phyloP scores from a whole-genome alignment of 257 asterid species.

The Eustoma russellianum region DNA sequence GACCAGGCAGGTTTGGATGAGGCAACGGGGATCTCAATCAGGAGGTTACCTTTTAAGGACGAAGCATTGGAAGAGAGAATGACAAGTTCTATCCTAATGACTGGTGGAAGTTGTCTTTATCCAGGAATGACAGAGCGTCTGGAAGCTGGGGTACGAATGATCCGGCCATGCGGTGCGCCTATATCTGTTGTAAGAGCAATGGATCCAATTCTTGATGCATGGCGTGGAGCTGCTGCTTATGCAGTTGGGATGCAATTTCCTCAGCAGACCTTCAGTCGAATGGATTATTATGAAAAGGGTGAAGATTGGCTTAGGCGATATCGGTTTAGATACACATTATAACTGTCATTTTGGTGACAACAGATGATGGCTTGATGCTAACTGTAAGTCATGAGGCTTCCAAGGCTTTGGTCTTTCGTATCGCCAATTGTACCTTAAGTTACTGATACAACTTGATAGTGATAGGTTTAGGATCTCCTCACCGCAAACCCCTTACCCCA shows the following conservation, averaged over 20 bases:
- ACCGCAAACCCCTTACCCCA: too few species aligned
- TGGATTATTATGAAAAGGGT: conserved; percentile 89
- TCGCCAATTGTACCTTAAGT: too few species aligned
- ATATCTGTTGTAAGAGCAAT: conserved; percentile 51
- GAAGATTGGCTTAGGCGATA: conserved; percentile 78
- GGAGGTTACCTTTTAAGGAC: conserved; percentile 47
- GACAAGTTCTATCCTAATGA: conserved; percentile 66
- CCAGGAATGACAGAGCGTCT: conserved; percentile 77
- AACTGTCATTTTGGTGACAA: conserved; percentile 9
- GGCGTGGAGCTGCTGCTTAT: conserved; percentile 90
- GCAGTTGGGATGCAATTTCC: conserved; percentile 53
- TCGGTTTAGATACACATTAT: conserved; percentile 45
- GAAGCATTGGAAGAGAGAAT: conserved; percentile 43
- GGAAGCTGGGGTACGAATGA: conserved; percentile 75
- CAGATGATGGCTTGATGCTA: neutral
- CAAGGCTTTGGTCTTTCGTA: too few species aligned
- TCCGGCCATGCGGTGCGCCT: conserved; percentile 71
- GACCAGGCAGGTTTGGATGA: conserved; percentile 94
- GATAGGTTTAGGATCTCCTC: too few species aligned
- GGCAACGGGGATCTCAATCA: conserved; percentile 60
- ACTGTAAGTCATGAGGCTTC: too few species aligned
- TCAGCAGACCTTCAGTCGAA: conserved; percentile 58
- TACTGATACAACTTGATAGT: too few species aligned
- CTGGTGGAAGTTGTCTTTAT: conserved; percentile 86
- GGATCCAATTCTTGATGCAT: conserved; percentile 74